Conservation (phyloP, 768 basidiomycete species). For the Lactarius quietus region DNA sequence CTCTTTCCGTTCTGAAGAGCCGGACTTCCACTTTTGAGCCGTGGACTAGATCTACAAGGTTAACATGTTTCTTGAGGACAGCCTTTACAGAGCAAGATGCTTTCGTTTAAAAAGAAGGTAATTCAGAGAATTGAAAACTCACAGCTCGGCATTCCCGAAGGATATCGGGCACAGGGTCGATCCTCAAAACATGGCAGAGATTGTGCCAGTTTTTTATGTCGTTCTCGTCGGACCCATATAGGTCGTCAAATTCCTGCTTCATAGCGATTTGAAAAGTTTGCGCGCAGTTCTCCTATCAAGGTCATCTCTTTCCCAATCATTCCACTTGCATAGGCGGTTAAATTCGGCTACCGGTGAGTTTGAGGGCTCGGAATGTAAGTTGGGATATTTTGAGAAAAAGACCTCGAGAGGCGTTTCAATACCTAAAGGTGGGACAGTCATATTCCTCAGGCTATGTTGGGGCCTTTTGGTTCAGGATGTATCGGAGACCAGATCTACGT, state of each 20-base stretch:
- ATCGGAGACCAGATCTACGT: not conserved
- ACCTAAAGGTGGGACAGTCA: not conserved
- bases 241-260: no score
- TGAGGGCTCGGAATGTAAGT: constrained; percentile 14
- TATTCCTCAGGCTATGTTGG: not conserved
- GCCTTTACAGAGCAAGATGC: not conserved
- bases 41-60: no score
- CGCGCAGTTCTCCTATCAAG: no score
- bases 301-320: not conserved
- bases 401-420: constrained; percentile 4
- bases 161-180: constrained; percentile 19
- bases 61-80: no score
- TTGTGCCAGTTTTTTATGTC: not conserved
- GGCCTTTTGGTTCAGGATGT: not conserved
- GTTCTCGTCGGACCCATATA: no score
- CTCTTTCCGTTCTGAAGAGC: no score
- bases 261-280: no score
- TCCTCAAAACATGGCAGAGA: constrained; percentile 23
- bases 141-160: constrained; percentile 7
- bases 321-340: constrained; percentile 3
- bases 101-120: not conserved
- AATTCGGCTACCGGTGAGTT: constrained; percentile 12
- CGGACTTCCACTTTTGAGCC: no score
- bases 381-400: constrained; percentile 23
- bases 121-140: not conserved